Conservation (phyloP, 2,329 filamentous ascomycete species). For the Penicillium concentricum region DNA sequence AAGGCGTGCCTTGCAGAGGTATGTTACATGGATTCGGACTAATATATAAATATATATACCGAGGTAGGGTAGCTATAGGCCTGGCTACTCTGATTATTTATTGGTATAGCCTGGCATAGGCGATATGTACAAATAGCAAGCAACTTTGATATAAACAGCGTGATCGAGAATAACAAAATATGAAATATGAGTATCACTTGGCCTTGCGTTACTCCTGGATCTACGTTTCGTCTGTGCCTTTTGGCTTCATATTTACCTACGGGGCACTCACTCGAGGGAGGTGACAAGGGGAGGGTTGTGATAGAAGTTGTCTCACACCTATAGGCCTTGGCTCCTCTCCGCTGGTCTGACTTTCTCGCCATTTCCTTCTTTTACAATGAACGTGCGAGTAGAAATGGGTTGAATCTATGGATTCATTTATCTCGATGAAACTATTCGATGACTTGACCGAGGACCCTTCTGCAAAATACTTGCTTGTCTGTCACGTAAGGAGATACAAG, state of each 20-base stretch:
- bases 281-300: no score
- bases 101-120: neutral
- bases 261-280: no score
- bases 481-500: conserved; percentile 32
- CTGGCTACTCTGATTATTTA: neutral
- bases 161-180: no score
- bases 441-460: conserved; percentile 35
- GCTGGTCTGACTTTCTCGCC: no score
- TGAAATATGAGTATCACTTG: no score
- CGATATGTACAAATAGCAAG: neutral
- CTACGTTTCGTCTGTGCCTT: no score
- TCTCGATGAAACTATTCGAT: conserved; percentile 27
- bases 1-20: neutral
- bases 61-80: neutral
- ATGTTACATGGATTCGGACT: neutral
- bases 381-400: no score
- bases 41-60: neutral
- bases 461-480: conserved; percentile 33
- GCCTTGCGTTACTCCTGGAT: no score
- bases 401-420: conserved; percentile 57
- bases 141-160: neutral
- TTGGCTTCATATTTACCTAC: no score
- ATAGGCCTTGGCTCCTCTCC: no score
- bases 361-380: no score
- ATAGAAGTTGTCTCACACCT: no score